phyloP scores from a whole-genome alignment of 1,284 basidiomycete species.

The Pascua sp. region DNA sequence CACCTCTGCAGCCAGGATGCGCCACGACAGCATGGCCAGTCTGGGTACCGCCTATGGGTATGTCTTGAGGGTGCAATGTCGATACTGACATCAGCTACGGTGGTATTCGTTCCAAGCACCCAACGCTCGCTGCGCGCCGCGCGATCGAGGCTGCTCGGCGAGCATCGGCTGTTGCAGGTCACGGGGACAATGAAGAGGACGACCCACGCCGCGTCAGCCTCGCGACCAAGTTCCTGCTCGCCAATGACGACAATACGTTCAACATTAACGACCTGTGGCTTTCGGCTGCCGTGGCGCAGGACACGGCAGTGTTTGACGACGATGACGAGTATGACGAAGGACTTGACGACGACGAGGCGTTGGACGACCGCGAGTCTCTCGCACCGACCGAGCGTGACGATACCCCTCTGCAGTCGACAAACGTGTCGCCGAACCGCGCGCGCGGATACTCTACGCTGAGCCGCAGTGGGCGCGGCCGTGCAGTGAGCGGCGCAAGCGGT shows the following conservation, averaged over 20 bases:
- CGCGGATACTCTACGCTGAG: constrained; percentile 3
- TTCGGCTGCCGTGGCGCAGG: constrained; percentile 49
- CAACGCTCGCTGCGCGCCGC: constrained; percentile 47
- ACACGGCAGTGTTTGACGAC: constrained; percentile 50
- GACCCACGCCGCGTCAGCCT: constrained; percentile 52
- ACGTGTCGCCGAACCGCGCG: constrained; percentile 7
- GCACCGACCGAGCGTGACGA: constrained; percentile 15
- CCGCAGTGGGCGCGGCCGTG: constrained; percentile 6
- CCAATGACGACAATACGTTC: constrained; percentile 51
- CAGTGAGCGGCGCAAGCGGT: constrained; percentile 11
- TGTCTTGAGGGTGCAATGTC: constrained; percentile 11
- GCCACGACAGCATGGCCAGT: constrained; percentile 40
- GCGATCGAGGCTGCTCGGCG: constrained; percentile 46
- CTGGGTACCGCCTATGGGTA: constrained; percentile 44
- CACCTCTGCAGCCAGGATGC: not conserved
- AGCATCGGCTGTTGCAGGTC: constrained; percentile 32
- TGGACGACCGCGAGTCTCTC: constrained; percentile 15
- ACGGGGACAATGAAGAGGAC: constrained; percentile 25
- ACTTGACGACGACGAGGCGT: constrained; percentile 9
- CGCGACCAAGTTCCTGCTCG: constrained; percentile 79
- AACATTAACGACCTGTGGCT: constrained; percentile 52
- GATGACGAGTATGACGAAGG: constrained; percentile 43
- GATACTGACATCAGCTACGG: constrained; percentile 39
- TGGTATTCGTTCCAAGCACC: constrained; percentile 50
- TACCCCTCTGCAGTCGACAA: constrained; percentile 3